phyloP scores from a whole-genome alignment of 768 basidiomycete species.

The Leccinum incarnatum region DNA sequence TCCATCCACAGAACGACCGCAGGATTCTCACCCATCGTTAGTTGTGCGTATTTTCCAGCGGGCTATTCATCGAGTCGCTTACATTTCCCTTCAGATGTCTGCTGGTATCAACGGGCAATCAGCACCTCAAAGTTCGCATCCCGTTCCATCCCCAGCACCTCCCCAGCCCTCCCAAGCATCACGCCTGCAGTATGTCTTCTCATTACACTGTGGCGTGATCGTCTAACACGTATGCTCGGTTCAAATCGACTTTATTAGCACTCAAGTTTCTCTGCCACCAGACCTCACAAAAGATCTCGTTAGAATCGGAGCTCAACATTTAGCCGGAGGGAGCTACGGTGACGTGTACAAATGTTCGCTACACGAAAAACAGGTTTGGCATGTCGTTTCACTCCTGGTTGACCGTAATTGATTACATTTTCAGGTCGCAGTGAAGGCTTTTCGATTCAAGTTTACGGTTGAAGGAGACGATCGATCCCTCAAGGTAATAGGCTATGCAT shows the following conservation, averaged over 20 bases:
- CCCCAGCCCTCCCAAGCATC: neutral
- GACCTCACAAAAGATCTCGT: neutral
- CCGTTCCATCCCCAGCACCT: too few species aligned
- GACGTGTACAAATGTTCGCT: neutral
- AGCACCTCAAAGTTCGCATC: neutral
- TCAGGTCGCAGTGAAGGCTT: constrained; percentile 1
- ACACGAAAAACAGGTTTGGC: neutral
- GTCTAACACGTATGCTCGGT: neutral
- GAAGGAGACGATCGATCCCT: too few species aligned
- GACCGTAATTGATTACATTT: neutral
- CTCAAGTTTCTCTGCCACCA: neutral
- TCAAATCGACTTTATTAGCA: neutral
- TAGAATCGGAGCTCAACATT: neutral
- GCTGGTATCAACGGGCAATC: neutral
- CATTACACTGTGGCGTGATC: neutral
- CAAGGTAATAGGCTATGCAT: too few species aligned
- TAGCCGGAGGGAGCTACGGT: neutral
- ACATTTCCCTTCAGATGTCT: too few species aligned
- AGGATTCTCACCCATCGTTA: too few species aligned
- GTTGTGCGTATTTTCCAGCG: too few species aligned
- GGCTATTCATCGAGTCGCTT: too few species aligned
- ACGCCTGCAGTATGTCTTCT: neutral
- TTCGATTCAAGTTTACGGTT: too few species aligned
- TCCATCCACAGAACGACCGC: too few species aligned
- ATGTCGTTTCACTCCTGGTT: neutral